Evolutionary conservation across 768 basidiomycete genomes (phyloP), one percentile per base, ranked within the genome.

Genomic region (Boletellus ananiceps): DNA sequence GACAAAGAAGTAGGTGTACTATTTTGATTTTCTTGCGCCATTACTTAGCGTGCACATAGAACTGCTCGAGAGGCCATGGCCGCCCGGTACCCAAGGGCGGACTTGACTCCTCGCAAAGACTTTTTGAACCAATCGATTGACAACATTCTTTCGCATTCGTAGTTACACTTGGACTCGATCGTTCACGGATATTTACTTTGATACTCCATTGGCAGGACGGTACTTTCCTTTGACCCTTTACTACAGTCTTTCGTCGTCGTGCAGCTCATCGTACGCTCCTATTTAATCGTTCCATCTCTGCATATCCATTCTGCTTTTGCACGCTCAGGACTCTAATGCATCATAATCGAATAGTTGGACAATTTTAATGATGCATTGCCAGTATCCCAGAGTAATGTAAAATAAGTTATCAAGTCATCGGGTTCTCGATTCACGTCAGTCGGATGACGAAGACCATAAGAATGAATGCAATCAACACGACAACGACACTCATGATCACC

Each of bases 371-470:
- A 49, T 45, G 37, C 44, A 51, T 49, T 45, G 31, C n/a, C 41
- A 37, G 40, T 29, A 29, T 29, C 7, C 29, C 11, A 11, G 29
- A 37, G 33, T 45, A 48, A 35, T 40, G 37, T 49, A 54, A 42
- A 48, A 34, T 38, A 57, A 27, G 19, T 42, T 41, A 47, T 29
- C 15, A 36, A 45, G 7, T 19, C 18, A 0, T 25, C 35, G n/a
- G 23, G 3, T 29, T 27, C 27, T 12, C 8, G 13, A 55, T 48
- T 68, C 60, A 74, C 29, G 81, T 82, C 15, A 89, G 65, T 44
- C 87, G 78, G 52, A 93, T 89, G 34, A 91, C 53, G 41, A 82
- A 72, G 51, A 91, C 80, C 80, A 85, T 88, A 14, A 85, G 29
- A 44, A 86, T 59, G 55, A 88, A 96, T 7, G 88, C 69, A 15